These are phyloP conservation scores for Suhomyces canberraensis DNA, from an alignment of 805 yeast genomes.

Conservation along the genomic window DNA sequence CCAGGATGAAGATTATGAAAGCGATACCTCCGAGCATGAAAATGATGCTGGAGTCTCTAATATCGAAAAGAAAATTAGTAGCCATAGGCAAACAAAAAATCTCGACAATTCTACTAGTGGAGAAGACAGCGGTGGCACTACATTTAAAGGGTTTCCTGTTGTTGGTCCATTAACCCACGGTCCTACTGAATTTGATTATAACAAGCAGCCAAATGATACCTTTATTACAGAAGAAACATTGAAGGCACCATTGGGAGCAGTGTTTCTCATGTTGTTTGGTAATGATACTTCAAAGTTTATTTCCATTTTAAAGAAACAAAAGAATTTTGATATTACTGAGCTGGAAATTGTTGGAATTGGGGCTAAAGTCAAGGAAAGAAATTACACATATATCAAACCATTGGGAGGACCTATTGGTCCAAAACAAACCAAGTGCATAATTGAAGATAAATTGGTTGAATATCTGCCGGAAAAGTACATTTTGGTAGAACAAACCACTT, in stretches of 20 bases:
- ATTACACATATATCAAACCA: conserved; percentile 68
- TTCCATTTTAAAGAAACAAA: conserved; percentile 31
- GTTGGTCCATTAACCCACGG: conserved; percentile 65
- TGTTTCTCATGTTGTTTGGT: conserved; percentile 71
- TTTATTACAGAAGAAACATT: conserved; percentile 53
- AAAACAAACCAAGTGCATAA: conserved; percentile 74
- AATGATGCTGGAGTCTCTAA: conserved; percentile 3
- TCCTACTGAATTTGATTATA: conserved; percentile 50
- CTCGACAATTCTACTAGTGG: conserved; percentile 3
- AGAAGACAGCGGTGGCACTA: conserved; percentile 13
- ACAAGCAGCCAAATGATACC: conserved; percentile 49
- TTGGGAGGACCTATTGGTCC: conserved; percentile 87
- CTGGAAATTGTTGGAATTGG: conserved; percentile 31
- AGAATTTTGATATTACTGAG: conserved; percentile 22
- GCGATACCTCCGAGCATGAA: conserved; percentile 2
- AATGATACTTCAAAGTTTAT: conserved; percentile 42
- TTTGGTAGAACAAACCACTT: conserved; percentile 58
- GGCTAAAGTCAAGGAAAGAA: conserved; percentile 42
- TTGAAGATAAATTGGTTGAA: conserved; percentile 51
- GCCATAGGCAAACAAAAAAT: not conserved
- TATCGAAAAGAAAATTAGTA: not conserved
- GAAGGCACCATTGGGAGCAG: conserved; percentile 73
- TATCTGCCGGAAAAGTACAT: conserved; percentile 52
- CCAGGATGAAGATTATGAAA: conserved; percentile 19
- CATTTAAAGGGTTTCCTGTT: conserved; percentile 39